Evolutionary conservation across 164 flowering plant genomes (phyloP), one percentile per base, ranked within the genome.

Genomic region (Stephania cephalantha): DNA sequence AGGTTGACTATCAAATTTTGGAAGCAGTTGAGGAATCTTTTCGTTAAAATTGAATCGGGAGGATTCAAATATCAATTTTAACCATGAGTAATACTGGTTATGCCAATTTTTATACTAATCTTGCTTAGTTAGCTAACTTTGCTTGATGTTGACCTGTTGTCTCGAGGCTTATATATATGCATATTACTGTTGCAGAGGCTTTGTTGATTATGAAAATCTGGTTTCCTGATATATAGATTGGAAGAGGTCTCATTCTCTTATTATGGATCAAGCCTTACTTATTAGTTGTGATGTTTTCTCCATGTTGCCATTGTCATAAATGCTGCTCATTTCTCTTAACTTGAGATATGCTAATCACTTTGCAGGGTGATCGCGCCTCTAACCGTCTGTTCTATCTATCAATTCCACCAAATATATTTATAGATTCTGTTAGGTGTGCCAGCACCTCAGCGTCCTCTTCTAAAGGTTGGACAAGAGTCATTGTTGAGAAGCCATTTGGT

Each of bases 401-500:
- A 68, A 83, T 92, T 46, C 98, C 97, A 66, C 96, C 93, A 82
- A 87, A 92, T 79, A 86, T 89, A 84, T 90, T 94, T 78, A 88
- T 91, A 79, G 92, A 94, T 79, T 97, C 79, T 78, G 98, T 85
- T 72, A 85, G 83, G 83, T 89, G 90, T 84, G 93, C 93, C 68
- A 89, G 91, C 73, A 81, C 74, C 11, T 72, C 79, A 71, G 97
- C 98, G 77, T 89, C 93, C 76, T 88, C 94, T 63, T 68, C 79
- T 68, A 79, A 77, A 71, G 98, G 98, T 4, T 92, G 98, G 98
- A 94, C 93, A 46, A 81, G 98, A 75, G 89, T 94, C 71, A 94
- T 94, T 76, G 91, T 92, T 31, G 97, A 92, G 79, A 94, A 94
- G 81, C 98, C 98, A 67, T 92, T 94, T 85, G 98, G 98, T 46